A percentile compares a stretch with the other conserved stretches of the same genome.
phyloP scores from a whole-genome alignment of 805 yeast species.

The Saturnispora silvae region DNA sequence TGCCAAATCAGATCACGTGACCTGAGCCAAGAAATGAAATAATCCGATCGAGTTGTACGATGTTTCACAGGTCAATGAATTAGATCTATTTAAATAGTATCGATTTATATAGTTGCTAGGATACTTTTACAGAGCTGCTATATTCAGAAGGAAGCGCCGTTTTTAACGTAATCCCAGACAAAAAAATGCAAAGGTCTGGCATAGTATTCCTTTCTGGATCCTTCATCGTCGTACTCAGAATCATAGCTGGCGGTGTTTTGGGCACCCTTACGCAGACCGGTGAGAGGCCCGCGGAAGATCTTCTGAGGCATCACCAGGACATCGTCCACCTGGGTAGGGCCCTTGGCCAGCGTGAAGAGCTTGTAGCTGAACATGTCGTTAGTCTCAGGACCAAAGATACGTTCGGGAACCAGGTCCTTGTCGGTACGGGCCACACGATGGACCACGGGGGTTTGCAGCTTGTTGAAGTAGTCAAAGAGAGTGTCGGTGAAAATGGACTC shows the following conservation, averaged over 20 bases:
- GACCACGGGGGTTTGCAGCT: conserved; percentile 19
- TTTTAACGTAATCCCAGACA: conserved; percentile 16
- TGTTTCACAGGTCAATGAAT: too few species aligned
- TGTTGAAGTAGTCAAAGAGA: conserved; percentile 24
- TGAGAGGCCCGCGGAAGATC: conserved; percentile 19
- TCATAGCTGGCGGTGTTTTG: conserved; percentile 11
- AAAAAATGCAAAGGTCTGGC: conserved; percentile 24
- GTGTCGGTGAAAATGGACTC: conserved; percentile 28
- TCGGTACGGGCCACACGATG: conserved; percentile 24
- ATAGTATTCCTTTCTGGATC: conserved; percentile 22
- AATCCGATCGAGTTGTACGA: too few species aligned
- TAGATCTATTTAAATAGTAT: too few species aligned
- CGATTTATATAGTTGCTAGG: too few species aligned
- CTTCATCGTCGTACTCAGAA: conserved; percentile 23
- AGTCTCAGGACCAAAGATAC: conserved; percentile 24
- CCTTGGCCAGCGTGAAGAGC: conserved; percentile 22
- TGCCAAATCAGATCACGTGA: too few species aligned
- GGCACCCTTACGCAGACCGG: conserved; percentile 11
- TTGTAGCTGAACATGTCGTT: conserved; percentile 22
- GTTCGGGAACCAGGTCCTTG: conserved; percentile 18
- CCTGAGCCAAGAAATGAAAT: too few species aligned
- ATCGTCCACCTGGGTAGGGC: conserved; percentile 26
- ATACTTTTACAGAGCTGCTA: too few species aligned
- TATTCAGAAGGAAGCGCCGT: conserved; percentile 7
- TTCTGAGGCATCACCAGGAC: conserved; percentile 24